Base-by-base conservation (phyloP, 2,329 filamentous ascomycete species). In the Ophiostoma ips region DNA sequence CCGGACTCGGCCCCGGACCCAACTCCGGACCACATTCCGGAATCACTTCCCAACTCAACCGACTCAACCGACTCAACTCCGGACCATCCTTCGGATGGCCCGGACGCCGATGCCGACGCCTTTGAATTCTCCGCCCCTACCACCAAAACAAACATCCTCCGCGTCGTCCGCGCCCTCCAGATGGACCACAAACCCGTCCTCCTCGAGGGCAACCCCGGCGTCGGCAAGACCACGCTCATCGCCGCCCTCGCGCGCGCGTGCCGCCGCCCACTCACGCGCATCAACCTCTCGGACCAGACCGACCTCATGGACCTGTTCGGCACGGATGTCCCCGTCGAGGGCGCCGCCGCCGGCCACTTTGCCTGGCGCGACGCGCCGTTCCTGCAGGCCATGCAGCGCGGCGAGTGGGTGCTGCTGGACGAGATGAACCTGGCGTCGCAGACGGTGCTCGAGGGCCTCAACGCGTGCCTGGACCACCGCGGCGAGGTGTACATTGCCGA, bases 361-460 rank as follows among this genome's bases (percentile, higher is more conserved):
- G 83, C 86, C 1, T 98, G 92, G 92, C 79, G 88, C 57, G 90
- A 98, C 63, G 92, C 90, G 0, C 89, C 92, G 1, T 96, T 98
- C 62, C 70, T 98, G 18, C 85, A 87, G 62, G 92, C 92, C 0
- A 96, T 98, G 90, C 92, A 96, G 62, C 84, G 79, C 52, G 92
- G 92, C 28, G 86, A 94, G 58, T 98, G 92, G 92, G 92, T 98
- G 11, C 71, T 98, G 28, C 74, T 98, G 0, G 92, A 98, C 61
- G 92, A 98, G 69, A 98, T 98, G 92, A 98, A 98, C 60, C 69
- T 98, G 55, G 92, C 94, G 1, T 96, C 90, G 0, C 92, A 98
- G 63, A 94, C 90, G 5, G 89, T 98, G 2, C 76, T 98, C 1
- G 92, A 98, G 68, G 94, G 92, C 55, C 71, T 98, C 31, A 98